Evolutionary conservation across 805 yeast genomes (phyloP).

Genomic region (Pichia nakasei): DNA sequence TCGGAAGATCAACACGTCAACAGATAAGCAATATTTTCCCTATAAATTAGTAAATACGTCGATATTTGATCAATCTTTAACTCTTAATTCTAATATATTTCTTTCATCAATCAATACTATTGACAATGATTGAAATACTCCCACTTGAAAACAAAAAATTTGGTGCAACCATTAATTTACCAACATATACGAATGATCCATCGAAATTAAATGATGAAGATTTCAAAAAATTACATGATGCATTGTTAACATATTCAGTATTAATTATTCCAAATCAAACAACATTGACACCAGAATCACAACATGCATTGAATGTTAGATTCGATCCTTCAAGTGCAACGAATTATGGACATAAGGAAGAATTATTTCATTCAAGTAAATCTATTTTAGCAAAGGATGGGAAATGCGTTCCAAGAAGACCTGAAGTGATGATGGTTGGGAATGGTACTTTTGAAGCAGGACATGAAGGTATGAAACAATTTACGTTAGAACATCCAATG

Average conservation of each 20-base stretch:
- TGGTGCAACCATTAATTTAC: conserved; percentile 63
- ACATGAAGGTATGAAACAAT: conserved; percentile 39
- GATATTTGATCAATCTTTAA: too few species aligned
- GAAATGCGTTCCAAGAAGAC: conserved; percentile 66
- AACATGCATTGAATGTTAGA: conserved; percentile 64
- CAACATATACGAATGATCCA: conserved; percentile 68
- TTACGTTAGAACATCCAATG: conserved; percentile 66
- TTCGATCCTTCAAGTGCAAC: conserved; percentile 68
- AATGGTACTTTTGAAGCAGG: conserved; percentile 56
- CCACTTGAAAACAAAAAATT: conserved; percentile 47
- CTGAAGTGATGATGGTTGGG: conserved; percentile 87
- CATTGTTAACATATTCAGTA: conserved; percentile 61
- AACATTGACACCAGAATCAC: conserved; percentile 63
- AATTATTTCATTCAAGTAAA: conserved; percentile 55
- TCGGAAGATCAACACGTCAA: too few species aligned
- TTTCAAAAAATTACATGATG: conserved; percentile 51
- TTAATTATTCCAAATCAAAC: conserved; percentile 66
- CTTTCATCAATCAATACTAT: background rate
- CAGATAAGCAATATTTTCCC: too few species aligned
- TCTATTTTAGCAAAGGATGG: conserved; percentile 78
- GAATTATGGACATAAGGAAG: conserved; percentile 73
- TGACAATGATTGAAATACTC: background rate
- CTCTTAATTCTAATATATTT: too few species aligned
- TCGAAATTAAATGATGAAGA: conserved; percentile 55
- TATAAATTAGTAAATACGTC: too few species aligned